Base-by-base conservation (phyloP, 352 stramenopile species). In the Globisporangium orthogonon region DNA sequence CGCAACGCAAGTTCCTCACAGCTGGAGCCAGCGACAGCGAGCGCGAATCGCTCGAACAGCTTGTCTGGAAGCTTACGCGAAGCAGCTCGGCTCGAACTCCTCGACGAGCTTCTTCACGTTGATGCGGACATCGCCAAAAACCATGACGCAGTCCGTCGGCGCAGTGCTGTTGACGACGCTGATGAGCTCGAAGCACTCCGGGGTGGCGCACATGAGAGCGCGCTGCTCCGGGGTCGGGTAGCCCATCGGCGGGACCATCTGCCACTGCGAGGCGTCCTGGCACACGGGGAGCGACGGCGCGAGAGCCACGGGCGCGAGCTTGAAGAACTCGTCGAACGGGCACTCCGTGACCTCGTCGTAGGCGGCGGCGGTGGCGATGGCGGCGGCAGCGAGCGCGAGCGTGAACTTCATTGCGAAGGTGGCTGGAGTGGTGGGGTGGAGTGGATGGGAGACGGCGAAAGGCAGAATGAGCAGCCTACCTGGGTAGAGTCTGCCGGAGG, bases 21-120 rank as follows among this genome's bases (percentile, higher is more conserved):
- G 23, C 23, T 23, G 23, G 23, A 23, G 23, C 23, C 23, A 23
- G 23, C 23, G 23, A 23, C 23, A 23, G 23, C 23, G 23, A 23
- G 23, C 23, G 23, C 23, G 23, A 23, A 23, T 23, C 23, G 23
- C 23, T 23, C 23, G 23, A 23, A 23, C 23, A 23, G 23, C 23
- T 23, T 23, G 23, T 23, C 23, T 23, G 23, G 23, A 23, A 0
- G 23, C 23, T 23, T 23, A 23, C 23, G 23, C 23, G 29, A 52
- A 60, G 58, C 65, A 73, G 57, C 51, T 60, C 17, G 45, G 28
- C 29, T 57, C 53, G 48, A 73, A 70, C 49, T 64, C 47, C 11
- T 69, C 61, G 2, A 41, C 49, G 51, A 74, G 57, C 63, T 74
- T 61, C 56, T 69, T 62, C 29, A 68, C 63, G 67, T 74, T 71